Base-by-base conservation (phyloP, 441 rosid species). In the Adansonia gregorii region DNA sequence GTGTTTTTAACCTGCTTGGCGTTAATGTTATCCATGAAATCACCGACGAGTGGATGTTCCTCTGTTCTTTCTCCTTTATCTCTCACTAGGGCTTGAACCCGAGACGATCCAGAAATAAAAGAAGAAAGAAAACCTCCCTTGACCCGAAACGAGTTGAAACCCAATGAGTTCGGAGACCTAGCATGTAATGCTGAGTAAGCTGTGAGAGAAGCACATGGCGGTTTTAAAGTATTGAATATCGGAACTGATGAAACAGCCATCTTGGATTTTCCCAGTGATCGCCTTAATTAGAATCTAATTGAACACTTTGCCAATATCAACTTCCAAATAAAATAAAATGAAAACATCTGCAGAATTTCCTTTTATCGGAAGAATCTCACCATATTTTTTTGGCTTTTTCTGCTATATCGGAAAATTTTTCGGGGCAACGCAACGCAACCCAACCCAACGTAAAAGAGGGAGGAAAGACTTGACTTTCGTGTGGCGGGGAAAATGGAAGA, bases 221-320 rank as follows among this genome's bases (percentile, higher is more conserved):
- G 83, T 55, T 69, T 46, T 20, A 74, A 51, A 78, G 52, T 73
- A 11, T 49, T 83, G 74, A 46, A 66, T 51, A 83, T 61, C 31
- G 58, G 86, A 80, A 80, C 41, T 61, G 89, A 76, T 22, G 88
- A 83, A 72, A 83, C 22, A 76, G 83, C 84, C 96, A 87, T 90
- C 73, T 75, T 15, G 12, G 1, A 15, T 17, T 12, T 52, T 14
- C 14, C 12, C 64, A 54, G 61, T 51, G 20, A 39, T 17, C 3
- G 43, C 22, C 41, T 60, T 39, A 72, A 56, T 41, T 39, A 43
- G 48, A 56, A 72, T 4, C 66, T 19, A 56, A 72, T 11, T 56
- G 51, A 72, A 72, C 64, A 39, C 75, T 56, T 17, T 6, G 19
- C 52, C 2, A 59, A n/a, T 27, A 41, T 71, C 63, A 31, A 10